A percentile compares a stretch with the other conserved stretches of the same genome.
Evolutionary conservation across 2,329 filamentous ascomycete species (phyloP).

Genomic region (Tricladium varicosporioides): DNA sequence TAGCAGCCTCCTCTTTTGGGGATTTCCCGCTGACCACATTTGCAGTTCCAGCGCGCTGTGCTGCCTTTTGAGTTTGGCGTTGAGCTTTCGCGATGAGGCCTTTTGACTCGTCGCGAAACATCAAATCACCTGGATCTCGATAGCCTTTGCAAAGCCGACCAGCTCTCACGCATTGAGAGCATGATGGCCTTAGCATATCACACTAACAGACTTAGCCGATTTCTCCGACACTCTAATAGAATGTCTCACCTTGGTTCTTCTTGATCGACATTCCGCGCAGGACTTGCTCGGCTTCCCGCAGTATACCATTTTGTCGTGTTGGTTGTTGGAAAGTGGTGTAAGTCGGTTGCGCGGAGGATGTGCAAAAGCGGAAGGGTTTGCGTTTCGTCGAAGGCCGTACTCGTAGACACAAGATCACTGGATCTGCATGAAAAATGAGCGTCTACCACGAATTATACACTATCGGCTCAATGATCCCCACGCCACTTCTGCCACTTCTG

Average conservation of each 20-base stretch:
- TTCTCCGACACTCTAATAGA: neutral
- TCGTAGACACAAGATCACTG: no score
- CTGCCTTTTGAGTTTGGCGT: conserved; percentile 2
- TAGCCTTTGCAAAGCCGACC: conserved; percentile 53
- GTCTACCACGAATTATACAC: no score
- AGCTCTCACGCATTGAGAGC: conserved; percentile 54
- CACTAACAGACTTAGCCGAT: conserved; percentile 41
- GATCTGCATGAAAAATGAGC: no score
- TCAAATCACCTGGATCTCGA: conserved; percentile 53
- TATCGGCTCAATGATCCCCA: no score
- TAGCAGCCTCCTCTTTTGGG: neutral
- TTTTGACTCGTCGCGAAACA: conserved; percentile 55
- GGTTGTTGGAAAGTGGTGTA: no score
- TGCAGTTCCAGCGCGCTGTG: no score
- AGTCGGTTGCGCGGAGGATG: no score
- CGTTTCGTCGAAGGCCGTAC: no score
- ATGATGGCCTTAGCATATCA: conserved; percentile 50
- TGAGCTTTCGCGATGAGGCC: conserved; percentile 14
- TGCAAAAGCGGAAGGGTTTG: no score
- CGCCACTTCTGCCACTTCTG: no score
- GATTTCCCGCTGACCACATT: neutral
- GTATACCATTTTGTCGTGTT: conserved; percentile 23
- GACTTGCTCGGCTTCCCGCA: conserved; percentile 40
- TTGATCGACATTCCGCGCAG: conserved; percentile 41
- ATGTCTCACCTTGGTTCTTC: conserved; percentile 38